Percentiles rank a stretch among this genome's conserved stretches.
phyloP scores from a whole-genome alignment of 169 alveolate species.

The Plasmodium blacklocki region DNA sequence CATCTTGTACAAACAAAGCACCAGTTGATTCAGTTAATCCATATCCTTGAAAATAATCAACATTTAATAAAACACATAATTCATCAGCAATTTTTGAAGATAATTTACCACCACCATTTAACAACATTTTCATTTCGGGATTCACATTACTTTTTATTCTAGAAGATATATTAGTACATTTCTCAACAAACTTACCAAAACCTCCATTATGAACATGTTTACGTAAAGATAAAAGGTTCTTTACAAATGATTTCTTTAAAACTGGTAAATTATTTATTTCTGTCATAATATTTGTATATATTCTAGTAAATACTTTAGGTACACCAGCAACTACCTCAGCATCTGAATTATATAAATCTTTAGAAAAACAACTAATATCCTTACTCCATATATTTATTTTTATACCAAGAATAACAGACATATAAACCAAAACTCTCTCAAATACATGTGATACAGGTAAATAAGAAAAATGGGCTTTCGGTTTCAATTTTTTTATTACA shows the following conservation, averaged over 20 bases:
- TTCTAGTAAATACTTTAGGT: constrained; percentile 43
- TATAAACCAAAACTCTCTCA: constrained; percentile 90
- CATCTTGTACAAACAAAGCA: constrained; percentile 13
- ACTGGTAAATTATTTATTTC: constrained; percentile 32
- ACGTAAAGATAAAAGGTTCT: not conserved
- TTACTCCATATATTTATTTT: constrained; percentile 48
- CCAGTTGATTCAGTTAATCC: constrained; percentile 70
- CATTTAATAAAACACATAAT: constrained; percentile 13
- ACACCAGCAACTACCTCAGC: constrained; percentile 39
- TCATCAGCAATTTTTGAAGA: constrained; percentile 36
- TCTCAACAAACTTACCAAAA: not conserved
- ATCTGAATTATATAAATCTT: constrained; percentile 1
- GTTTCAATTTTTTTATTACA: not conserved
- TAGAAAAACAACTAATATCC: constrained; percentile 7
- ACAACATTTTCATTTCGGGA: not conserved
- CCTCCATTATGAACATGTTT: not conserved
- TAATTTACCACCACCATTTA: constrained; percentile 69
- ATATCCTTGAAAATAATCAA: constrained; percentile 43
- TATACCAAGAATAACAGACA: constrained; percentile 8
- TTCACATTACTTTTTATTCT: constrained; percentile 24
- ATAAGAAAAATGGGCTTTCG: constrained; percentile 88
- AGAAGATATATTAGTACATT: constrained; percentile 18
- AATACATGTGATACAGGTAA: constrained; percentile 96
- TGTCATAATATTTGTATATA: constrained; percentile 20
- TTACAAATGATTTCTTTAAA: constrained; percentile 19